Percentiles rank a stretch among this genome's conserved stretches.
Conservation (phyloP, 208 protist species). For the Acanthamoeba castellanii region DNA sequence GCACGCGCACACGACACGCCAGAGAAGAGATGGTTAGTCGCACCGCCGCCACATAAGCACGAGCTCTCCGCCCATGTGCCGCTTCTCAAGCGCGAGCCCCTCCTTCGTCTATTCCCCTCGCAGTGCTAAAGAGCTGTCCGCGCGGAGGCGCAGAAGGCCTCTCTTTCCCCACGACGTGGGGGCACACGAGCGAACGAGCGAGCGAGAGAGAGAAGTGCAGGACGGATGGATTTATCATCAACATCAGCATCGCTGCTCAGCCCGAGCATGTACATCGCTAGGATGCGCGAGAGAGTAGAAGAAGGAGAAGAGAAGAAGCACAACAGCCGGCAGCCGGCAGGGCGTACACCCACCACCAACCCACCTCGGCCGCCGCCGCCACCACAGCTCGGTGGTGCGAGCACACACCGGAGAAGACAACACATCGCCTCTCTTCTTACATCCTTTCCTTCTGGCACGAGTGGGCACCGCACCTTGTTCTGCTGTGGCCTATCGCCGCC, state of each 20-base stretch:
- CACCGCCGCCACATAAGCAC: too few species aligned
- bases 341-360: not conserved
- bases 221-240: slow-evolving; percentile 19
- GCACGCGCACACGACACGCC: too few species aligned
- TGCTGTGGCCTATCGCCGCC: not conserved
- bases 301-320: not conserved
- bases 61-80: too few species aligned
- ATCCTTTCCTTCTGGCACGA: not conserved
- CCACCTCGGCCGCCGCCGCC: not conserved
- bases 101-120: too few species aligned
- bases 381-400: not conserved
- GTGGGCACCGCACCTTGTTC: not conserved
- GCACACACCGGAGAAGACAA: not conserved
- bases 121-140: too few species aligned
- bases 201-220: not conserved
- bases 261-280: not conserved
- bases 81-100: too few species aligned
- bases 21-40: too few species aligned
- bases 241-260: not conserved
- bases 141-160: too few species aligned
- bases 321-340: not conserved
- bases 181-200: too few species aligned
- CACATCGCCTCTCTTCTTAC: not conserved
- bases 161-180: too few species aligned
- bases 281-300: not conserved